Percentiles rank a stretch among this genome's conserved stretches.
Conservation (phyloP, 2,329 filamentous ascomycete genomes). For the Didymella arachidicola region DNA sequence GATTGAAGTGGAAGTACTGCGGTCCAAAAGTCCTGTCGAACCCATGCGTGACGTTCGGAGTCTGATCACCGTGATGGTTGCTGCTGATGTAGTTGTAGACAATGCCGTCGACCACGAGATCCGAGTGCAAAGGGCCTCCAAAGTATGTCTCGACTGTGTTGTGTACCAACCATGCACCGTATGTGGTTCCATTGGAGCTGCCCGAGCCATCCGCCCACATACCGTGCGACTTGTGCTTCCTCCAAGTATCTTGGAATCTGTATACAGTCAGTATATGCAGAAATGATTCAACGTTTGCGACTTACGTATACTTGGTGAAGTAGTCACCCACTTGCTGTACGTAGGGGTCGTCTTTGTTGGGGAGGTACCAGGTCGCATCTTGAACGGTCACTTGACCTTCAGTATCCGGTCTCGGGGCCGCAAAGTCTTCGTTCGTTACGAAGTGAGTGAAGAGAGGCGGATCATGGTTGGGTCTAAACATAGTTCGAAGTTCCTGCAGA, state of each 20-base stretch:
- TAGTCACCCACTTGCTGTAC: constrained; percentile 64
- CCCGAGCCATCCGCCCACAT: constrained; percentile 60
- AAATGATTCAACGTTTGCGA: neutral
- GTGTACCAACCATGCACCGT: constrained; percentile 69
- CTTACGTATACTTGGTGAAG: constrained; percentile 68
- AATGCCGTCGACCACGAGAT: constrained; percentile 68
- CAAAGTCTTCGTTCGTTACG: constrained; percentile 63
- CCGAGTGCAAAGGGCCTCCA: constrained; percentile 67
- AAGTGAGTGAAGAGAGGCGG: constrained; percentile 54
- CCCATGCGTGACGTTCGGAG: constrained; percentile 68
- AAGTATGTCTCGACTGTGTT: constrained; percentile 70
- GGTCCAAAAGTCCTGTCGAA: constrained; percentile 61
- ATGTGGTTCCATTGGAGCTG: constrained; percentile 61
- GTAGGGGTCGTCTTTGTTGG: constrained; percentile 60
- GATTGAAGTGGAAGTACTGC: constrained; percentile 69
- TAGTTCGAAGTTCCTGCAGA: constrained; percentile 65
- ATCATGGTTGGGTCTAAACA: constrained; percentile 65
- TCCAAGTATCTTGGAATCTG: constrained; percentile 63
- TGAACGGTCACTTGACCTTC: constrained; percentile 62
- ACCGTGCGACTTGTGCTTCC: constrained; percentile 65
- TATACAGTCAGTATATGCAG: neutral
- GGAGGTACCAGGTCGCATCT: constrained; percentile 69
- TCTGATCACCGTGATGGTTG: constrained; percentile 69
- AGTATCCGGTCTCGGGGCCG: constrained; percentile 60
- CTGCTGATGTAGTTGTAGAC: constrained; percentile 67